Conservation (phyloP, 371 early-diverging fungal genomes). For the Thermomucor indicae-seudaticae region DNA sequence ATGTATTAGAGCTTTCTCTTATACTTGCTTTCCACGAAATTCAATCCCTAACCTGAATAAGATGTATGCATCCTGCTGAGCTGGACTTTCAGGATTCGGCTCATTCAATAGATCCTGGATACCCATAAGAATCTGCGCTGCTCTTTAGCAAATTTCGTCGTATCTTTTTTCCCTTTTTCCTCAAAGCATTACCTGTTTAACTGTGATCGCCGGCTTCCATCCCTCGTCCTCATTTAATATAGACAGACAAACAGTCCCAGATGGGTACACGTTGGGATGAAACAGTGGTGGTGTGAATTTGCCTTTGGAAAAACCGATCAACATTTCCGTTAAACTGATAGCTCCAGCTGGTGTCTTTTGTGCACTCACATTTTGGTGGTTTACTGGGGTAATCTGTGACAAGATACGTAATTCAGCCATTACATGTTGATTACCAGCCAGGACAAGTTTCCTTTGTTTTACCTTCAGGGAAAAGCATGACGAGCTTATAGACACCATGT, state of each 20-base stretch:
- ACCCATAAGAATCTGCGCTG: slow-evolving; percentile 71
- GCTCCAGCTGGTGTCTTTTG: too few relatives aligned
- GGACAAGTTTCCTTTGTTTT: slow-evolving; percentile 3
- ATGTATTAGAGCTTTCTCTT: not conserved
- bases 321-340: too few relatives aligned
- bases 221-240: slow-evolving; percentile 96
- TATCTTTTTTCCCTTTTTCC: not conserved
- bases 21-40: not conserved
- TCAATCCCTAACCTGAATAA: slow-evolving; percentile 65
- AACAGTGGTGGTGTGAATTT: slow-evolving; percentile 91
- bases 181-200: slow-evolving; percentile 81
- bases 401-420: not conserved
- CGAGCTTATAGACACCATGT: slow-evolving; percentile 90
- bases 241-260: slow-evolving; percentile 98
- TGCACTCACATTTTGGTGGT: slow-evolving; percentile 76
- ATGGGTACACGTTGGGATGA: slow-evolving; percentile 99
- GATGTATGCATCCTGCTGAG: slow-evolving; percentile 92
- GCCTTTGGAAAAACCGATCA: slow-evolving; percentile 39
- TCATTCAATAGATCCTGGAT: slow-evolving; percentile 95
- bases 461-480: slow-evolving; percentile 90
- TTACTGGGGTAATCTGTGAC: slow-evolving; percentile 72
- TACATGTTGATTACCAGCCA: not conserved
- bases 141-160: not conserved
- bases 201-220: slow-evolving; percentile 98
- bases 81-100: slow-evolving; percentile 96